phyloP scores from a whole-genome alignment of 768 basidiomycete genomes.

The Pleurotus tuber-regium region DNA sequence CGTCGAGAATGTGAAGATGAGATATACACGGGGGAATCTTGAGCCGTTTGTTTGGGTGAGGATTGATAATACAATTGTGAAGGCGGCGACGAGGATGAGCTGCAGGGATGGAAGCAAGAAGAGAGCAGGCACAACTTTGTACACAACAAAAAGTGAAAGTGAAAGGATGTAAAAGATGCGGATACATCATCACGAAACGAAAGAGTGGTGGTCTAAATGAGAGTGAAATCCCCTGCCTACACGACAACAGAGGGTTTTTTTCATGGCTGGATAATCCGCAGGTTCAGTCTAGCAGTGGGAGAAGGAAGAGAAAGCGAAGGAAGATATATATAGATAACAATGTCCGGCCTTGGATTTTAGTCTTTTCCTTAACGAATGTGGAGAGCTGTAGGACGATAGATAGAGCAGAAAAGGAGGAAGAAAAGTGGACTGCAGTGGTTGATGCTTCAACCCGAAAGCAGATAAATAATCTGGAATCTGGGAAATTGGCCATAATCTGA shows the following conservation, averaged over 20 bases:
- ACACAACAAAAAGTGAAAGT: slow-evolving; percentile 4
- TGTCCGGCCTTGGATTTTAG: neutral
- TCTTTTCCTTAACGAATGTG: too few species aligned
- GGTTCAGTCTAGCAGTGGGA: neutral
- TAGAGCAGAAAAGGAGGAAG: neutral
- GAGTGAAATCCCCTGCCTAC: neutral
- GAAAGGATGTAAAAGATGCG: neutral
- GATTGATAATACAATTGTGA: slow-evolving; percentile 5
- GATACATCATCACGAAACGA: neutral
- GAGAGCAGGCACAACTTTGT: slow-evolving; percentile 9
- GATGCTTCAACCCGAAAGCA: neutral
- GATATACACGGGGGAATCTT: slow-evolving; percentile 6
- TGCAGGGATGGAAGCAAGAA: slow-evolving; percentile 5
- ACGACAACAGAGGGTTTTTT: neutral
- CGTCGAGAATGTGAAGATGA: neutral
- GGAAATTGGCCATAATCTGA: neutral
- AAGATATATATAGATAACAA: neutral
- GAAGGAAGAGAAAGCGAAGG: neutral
- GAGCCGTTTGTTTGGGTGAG: slow-evolving; percentile 1
- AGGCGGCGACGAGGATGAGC: neutral
- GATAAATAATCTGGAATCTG: neutral
- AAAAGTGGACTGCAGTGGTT: neutral
- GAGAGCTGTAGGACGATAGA: too few species aligned
- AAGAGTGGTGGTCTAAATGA: neutral
- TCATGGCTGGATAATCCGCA: neutral